Base-by-base conservation (phyloP, 2,329 filamentous ascomycete genomes). In the Cryphonectria carpinicola region DNA sequence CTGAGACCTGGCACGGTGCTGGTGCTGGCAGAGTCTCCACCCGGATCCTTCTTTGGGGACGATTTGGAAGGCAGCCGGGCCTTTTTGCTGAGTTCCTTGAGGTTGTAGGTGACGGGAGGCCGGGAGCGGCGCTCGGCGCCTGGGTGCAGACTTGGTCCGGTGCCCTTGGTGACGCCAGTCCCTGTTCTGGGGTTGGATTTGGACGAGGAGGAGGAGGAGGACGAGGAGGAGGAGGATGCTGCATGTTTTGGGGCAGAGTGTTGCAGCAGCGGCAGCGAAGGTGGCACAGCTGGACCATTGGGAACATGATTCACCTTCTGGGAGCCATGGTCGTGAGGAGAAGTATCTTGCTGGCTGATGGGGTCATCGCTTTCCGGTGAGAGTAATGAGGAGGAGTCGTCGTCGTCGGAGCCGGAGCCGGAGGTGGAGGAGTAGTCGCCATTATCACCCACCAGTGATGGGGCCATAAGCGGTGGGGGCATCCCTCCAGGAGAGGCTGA, bases 101-200 rank as follows among this genome's bases (percentile, higher is more conserved):
- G 56, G 37, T 66, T 70, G 43, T 70, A 66, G 41, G 63, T 70
- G 54, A 66, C 68, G 8, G 25, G 13, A 17, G 43, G 64, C 32
- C 68, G 46, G 4, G 32, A 32, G 25, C 68, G 68, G 22, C 64
- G 64, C 11, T 37, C 6, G 46, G 35, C 4, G 8, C 19, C 19
- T n/a, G 63, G 6, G n/a, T 43, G 10, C 11, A 70, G 43, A n/a
- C 4, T 32, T 35, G 64, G 41, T 17, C 56, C 64, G 4, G 63
- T 46, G 28, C 56, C 56, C 14, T 56, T 66, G 10, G 41, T 2
- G 17, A 63, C 13, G 39, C 43, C 28, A 35, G 41, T 52, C 6
- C 28, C 63, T 13, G 5, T 49, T 19, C 41, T 17, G 4, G 22
- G 35, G 32, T 8, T 60, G 7, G 17, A 60, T 14, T 49, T 65